These are phyloP conservation scores for Talaromyces sp. DNA, from an alignment of 2,329 filamentous ascomycete genomes.

Conservation along the genomic window DNA sequence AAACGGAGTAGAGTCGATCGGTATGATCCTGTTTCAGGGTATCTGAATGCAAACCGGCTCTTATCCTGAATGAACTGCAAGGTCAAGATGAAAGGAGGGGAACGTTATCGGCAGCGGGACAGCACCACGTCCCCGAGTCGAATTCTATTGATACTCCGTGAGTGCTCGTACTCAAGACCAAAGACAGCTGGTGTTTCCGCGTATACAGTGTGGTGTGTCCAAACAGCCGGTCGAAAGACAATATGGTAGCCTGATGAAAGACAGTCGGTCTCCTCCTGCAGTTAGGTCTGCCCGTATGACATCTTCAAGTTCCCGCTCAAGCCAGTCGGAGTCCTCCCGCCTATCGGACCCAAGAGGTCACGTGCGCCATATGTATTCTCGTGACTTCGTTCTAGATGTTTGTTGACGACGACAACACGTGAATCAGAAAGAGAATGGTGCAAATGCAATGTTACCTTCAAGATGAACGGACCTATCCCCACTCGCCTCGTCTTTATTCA, in stretches of 20 bases:
- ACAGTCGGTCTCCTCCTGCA: constrained; percentile 1
- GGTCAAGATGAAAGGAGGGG: not conserved
- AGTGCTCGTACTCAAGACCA: not conserved
- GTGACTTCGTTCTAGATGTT: not conserved
- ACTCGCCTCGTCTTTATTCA: constrained; percentile 64
- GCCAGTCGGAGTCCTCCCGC: constrained; percentile 24
- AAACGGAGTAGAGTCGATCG: not conserved
- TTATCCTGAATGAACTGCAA: not conserved
- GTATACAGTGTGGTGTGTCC: not conserved
- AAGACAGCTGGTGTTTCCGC: not conserved
- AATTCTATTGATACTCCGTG: not conserved
- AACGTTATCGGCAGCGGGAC: constrained; percentile 1
- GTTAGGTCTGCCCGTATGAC: constrained; percentile 17
- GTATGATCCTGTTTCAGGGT: not conserved
- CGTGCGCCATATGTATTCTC: constrained; percentile 23
- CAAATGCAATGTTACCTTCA: not conserved
- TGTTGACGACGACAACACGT: not conserved
- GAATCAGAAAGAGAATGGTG: not conserved
- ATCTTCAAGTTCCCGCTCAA: constrained; percentile 17
- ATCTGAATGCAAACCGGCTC: not conserved
- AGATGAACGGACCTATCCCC: constrained; percentile 56
- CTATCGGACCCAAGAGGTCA: constrained; percentile 31
- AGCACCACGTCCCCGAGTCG: constrained; percentile 1
- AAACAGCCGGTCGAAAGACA: not conserved
- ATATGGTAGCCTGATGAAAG: constrained; percentile 16